These are phyloP conservation scores for Penicillium longicatenatum DNA, from an alignment of 495 filamentous ascomycete species.

Conservation along the genomic window DNA sequence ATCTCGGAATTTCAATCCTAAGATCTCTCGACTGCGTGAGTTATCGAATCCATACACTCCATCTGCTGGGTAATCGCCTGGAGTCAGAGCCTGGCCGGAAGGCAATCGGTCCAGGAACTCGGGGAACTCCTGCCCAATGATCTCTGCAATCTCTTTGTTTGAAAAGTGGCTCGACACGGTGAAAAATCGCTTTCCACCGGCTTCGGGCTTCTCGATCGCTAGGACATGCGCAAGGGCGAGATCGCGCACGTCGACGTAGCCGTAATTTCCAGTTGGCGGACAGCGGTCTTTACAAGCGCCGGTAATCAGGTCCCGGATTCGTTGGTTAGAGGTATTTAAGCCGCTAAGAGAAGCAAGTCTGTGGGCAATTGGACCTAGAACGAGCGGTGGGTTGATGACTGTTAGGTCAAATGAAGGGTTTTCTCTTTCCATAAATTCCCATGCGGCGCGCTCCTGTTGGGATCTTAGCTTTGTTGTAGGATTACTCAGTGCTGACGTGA, in stretches of 20 bases:
- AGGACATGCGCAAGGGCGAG: conserved; percentile 61
- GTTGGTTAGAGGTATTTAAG: conserved; percentile 60
- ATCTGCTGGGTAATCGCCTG: conserved; percentile 42
- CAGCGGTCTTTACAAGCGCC: conserved; percentile 58
- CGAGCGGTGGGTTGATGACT: conserved; percentile 63
- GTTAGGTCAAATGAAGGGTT: conserved; percentile 63
- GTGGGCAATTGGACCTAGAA: conserved; percentile 59
- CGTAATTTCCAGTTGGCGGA: conserved; percentile 48
- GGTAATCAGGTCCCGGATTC: conserved; percentile 48
- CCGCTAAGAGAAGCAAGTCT: conserved; percentile 49
- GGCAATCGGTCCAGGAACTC: conserved; percentile 55
- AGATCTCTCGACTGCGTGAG: conserved; percentile 42
- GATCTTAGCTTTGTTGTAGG: background rate
- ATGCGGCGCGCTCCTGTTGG: conserved; percentile 56
- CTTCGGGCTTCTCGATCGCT: conserved; percentile 57
- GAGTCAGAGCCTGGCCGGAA: conserved; percentile 32
- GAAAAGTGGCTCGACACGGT: conserved; percentile 54
- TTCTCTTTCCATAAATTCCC: conserved; percentile 65
- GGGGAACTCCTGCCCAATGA: conserved; percentile 60
- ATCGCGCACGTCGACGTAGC: conserved; percentile 61
- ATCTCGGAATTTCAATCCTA: conserved; percentile 50
- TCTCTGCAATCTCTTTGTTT: conserved; percentile 56
- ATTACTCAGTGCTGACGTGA: too few species aligned
- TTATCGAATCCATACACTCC: conserved; percentile 46
- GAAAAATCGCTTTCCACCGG: conserved; percentile 64